Evolutionary conservation across 306 rosid genomes (phyloP), one percentile per base, ranked within the genome.

Genomic region (Senna tora): DNA sequence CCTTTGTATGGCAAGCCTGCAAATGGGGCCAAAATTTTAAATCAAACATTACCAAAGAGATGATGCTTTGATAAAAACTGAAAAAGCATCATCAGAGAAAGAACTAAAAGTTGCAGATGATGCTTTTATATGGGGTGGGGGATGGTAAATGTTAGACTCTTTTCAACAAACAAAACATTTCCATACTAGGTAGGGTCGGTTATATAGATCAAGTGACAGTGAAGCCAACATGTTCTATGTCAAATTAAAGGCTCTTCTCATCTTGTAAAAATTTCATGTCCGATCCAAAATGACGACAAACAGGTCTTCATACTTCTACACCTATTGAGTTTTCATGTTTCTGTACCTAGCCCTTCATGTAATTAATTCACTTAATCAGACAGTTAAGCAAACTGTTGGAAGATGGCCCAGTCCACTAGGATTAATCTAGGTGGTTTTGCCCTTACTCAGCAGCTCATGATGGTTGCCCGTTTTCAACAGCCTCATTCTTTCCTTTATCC

Each of bases 1-100:
- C 99, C 84, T 95, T 95, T 59, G 99, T 95, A 80, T 95, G 99
- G 77, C 99, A 95, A 32, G 99, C 97, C 99, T 95, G 93, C 64
- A 80, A 63, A 59, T 8, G 63, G 41, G 70, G 21, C n/a, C 82
- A 65, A 49, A 58, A 52, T 75, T 76, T 28, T 15, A 74, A 20
- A 70, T 12, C 5, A 68, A 70, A 20, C 25, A 41, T 55, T 76
- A 45, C 25, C 52, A 34, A 38, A 51, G 30, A 46, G 39, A 38
- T 9, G 19, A 7, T 16, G 7, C n/a, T 33, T 5, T 9, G 38
- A 38, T 5, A 7, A 60, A 60, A 60, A 16, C 6, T 10, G 33
- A 51, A 62, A 38, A 71, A 67, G 28, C 33, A 41, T 47, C 73
- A 51, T 33, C 53, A 55, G 36, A 69, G 19, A 59, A 69, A 47